Conservation (phyloP, 176 grass and related monocot genomes). For the Oropetium thomaeum region DNA sequence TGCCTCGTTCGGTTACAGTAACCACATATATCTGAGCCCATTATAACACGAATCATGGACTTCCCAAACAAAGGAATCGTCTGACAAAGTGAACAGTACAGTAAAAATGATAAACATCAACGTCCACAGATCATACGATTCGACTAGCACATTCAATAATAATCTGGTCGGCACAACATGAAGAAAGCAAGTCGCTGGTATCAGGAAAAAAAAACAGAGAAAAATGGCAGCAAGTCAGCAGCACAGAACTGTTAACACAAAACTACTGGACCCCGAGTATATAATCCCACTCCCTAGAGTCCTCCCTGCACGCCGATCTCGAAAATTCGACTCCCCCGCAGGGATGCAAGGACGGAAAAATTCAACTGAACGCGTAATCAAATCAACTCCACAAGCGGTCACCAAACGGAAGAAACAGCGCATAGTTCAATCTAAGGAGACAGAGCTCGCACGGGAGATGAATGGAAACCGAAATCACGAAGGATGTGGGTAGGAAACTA, state of each 20-base stretch:
- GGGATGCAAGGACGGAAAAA: background rate
- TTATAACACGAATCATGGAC: background rate
- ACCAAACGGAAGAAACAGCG: background rate
- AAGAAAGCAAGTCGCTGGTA: background rate
- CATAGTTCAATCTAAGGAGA: background rate
- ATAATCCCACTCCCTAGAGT: background rate
- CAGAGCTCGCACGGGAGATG: no score
- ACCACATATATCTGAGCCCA: background rate
- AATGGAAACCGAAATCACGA: background rate
- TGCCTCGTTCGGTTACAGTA: background rate
- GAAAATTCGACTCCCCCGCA: background rate
- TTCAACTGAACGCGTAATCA: background rate
- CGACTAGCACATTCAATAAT: background rate
- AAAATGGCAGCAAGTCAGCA: background rate
- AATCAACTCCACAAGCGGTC: slow-evolving; percentile 10
- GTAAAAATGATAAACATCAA: background rate
- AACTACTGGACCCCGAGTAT: background rate
- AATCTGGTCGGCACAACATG: slow-evolving; percentile 7
- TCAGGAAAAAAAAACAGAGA: background rate
- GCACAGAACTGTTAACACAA: background rate
- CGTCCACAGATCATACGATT: background rate
- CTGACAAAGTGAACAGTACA: background rate
- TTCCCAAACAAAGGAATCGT: background rate
- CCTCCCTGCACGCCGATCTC: background rate
- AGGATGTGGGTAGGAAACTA: background rate